Base-by-base conservation (phyloP, 176 grass and related monocot genomes). In the Musa troglodytarum region DNA sequence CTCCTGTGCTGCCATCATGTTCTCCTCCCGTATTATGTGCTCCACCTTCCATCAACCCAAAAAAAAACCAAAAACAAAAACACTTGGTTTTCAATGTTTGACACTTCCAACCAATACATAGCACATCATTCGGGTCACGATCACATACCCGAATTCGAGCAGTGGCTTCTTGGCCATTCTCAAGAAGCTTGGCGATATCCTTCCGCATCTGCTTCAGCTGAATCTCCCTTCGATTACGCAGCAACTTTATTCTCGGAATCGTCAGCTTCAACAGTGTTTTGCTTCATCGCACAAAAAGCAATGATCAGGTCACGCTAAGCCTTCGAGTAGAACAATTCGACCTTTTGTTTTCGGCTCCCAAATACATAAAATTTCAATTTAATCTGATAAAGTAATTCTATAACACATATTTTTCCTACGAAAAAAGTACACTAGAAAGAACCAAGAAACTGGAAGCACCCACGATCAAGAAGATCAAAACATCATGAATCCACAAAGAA, bases 1-100 rank as follows among this genome's bases (percentile, higher is more conserved):
- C 86, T 99, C 95, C 87, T 99, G 95, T 64, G 95, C 95, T 8
- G 95, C 95, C 86, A 91, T 91, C 86, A 99, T 94, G 76, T 99
- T 99, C 82, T 99, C 95, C 86, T 99, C 95, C 76, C 95, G 76
- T 49, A 99, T 79, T 77, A 99, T 99, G 81, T 99, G 95, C 73
- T 99, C 95, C 53, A 99, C 95, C 95, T 99, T 72, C 77, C 82
- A 80, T 11, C n/a, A 73, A 6, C 34, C 34, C 3, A 4, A 29
- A 34, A 34, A 34, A 34, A 0, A 5, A 1, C 25, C 4, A 65
- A 3, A 69, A 53, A 53, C 52, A 24, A 17, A 75, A 17, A 21
- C 29, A 75, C 24, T 34, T 54, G 19, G 16, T 25, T 74, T 55
- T 43, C 72, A 74, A 53, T 52, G 16, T 77, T 52, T n/a, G n/a